Percentiles rank a stretch among this genome's conserved stretches.
phyloP scores from a whole-genome alignment of 306 rosid species.

The Mimosa pudica region DNA sequence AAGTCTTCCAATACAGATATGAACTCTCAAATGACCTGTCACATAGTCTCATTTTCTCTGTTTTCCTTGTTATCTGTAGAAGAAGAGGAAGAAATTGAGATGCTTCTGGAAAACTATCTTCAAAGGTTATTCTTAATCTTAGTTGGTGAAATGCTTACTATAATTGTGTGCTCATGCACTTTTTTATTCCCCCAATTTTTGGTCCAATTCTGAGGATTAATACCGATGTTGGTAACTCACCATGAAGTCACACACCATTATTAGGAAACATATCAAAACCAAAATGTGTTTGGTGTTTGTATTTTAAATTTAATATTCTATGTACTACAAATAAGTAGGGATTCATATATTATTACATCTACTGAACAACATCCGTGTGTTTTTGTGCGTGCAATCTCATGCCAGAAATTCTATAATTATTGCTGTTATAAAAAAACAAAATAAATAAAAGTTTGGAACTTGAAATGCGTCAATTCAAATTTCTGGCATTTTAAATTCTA shows the following conservation, averaged over 20 bases:
- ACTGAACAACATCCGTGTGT: background rate
- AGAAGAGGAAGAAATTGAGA: constrained; percentile 99
- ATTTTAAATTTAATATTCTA: background rate
- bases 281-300: background rate
- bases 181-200: background rate
- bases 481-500: too few relatives aligned
- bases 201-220: constrained; percentile 21
- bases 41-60: constrained; percentile 29
- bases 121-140: constrained; percentile 71
- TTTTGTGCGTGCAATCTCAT: background rate
- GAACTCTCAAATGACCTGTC: constrained; percentile 1
- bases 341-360: background rate
- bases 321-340: background rate
- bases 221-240: background rate
- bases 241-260: background rate
- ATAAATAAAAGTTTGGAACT: too few relatives aligned
- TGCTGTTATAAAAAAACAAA: too few relatives aligned
- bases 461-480: too few relatives aligned
- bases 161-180: background rate
- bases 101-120: constrained; percentile 98
- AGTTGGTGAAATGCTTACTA: constrained; percentile 17
- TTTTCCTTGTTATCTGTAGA: constrained; percentile 59
- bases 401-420: background rate
- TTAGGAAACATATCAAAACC: background rate
- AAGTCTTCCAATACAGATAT: constrained; percentile 20